Percentiles rank a stretch among this genome's conserved stretches.
phyloP scores from a whole-genome alignment of 2,329 filamentous ascomycete species.

The Claviceps lovelessii region DNA sequence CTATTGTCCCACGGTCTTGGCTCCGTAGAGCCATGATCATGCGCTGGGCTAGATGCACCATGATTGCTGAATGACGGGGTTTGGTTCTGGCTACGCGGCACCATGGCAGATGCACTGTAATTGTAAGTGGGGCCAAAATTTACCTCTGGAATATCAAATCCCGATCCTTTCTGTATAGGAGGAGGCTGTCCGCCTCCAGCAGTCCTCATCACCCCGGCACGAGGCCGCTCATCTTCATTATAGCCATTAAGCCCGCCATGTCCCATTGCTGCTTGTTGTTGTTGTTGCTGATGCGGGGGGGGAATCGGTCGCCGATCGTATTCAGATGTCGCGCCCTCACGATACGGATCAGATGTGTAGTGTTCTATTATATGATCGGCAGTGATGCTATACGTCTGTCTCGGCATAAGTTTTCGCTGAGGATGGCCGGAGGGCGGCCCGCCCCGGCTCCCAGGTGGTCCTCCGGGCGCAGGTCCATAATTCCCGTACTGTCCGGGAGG shows the following conservation, averaged over 20 bases:
- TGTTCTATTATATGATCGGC: constrained; percentile 27
- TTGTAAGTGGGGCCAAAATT: constrained; percentile 79
- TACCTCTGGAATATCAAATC: constrained; percentile 53
- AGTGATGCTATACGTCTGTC: constrained; percentile 16
- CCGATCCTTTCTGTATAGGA: constrained; percentile 10
- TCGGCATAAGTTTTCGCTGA: constrained; percentile 17
- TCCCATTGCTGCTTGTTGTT: constrained; percentile 12
- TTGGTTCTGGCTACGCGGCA: constrained; percentile 19
- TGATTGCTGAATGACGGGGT: constrained; percentile 8
- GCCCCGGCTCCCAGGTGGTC: constrained; percentile 10
- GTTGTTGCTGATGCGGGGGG: constrained; percentile 1
- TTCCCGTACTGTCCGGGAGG: constrained; percentile 8
- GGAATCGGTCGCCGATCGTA: constrained; percentile 6
- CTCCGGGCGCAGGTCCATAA: constrained; percentile 14
- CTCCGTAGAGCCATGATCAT: constrained; percentile 19
- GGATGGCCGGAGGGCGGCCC: constrained; percentile 12
- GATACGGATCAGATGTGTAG: constrained; percentile 17
- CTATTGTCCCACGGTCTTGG: constrained; percentile 10
- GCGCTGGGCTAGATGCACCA: constrained; percentile 7
- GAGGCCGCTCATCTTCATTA: constrained; percentile 43
- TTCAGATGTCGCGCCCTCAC: constrained; percentile 8
- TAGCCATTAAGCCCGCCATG: constrained; percentile 43
- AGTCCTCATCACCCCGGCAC: constrained; percentile 68
- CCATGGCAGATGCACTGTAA: constrained; percentile 30
- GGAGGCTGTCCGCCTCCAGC: constrained; percentile 42